Conservation (phyloP, 257 asterid genomes). For the Solanum acaule region DNA sequence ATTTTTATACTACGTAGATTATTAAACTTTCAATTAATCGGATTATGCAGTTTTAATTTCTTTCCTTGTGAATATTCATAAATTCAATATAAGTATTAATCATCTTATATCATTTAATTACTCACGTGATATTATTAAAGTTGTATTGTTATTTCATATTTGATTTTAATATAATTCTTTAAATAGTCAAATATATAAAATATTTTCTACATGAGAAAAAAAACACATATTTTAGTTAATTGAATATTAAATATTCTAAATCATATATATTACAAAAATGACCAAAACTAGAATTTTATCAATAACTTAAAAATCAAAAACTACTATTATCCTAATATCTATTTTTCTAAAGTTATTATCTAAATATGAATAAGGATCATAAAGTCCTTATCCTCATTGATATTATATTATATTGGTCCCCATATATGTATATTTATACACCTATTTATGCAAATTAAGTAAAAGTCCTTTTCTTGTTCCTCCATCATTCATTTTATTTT, state of each 20-base stretch:
- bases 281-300: neutral
- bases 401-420: neutral
- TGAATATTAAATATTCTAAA: neutral
- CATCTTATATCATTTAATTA: neutral
- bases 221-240: no score
- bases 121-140: neutral
- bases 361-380: neutral
- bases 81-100: neutral
- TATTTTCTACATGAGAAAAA: neutral
- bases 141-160: no score
- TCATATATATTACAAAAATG: neutral
- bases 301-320: neutral
- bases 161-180: no score
- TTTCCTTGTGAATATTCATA: neutral
- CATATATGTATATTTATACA: neutral
- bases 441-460: neutral
- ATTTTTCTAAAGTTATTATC: neutral
- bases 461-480: neutral
- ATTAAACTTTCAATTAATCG: neutral
- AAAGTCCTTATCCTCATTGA: neutral
- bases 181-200: neutral
- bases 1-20: no score
- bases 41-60: neutral
- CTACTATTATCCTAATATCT: neutral
- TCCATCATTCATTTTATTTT: neutral